Base-by-base conservation (phyloP, 768 basidiomycete genomes). In the Glaciozyma antarctica region DNA sequence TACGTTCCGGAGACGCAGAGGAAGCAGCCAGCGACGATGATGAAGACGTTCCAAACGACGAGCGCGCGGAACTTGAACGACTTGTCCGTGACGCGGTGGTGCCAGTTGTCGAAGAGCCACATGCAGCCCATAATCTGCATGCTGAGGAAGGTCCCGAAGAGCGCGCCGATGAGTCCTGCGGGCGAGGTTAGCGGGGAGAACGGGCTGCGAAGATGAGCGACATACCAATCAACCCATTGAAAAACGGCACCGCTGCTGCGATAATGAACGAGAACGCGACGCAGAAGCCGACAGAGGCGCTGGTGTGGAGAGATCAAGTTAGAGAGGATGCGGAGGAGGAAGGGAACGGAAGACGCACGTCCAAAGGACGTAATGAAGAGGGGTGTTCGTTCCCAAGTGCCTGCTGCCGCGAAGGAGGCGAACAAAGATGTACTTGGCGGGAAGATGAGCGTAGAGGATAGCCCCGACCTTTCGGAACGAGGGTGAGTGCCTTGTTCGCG, bases 371-470 rank as follows among this genome's bases (percentile, higher is more conserved):
- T 69, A 74, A 63, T 74, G 73, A 1, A 56, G 60, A 5, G 21
- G 21, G 30, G 68, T 67, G 22, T 61, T 64, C 16, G 43, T 34
- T 41, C 69, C 68, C 0, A 74, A 43, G 62, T 74, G 73, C 22
- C 30, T 41, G 8, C 65, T 66, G 49, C 66, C 58, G 44, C 72
- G 70, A 21, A 73, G 65, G 38, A 55, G 22, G 6, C 71, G 68
- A 22, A 74, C 72, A 34, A 74, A 73, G 51, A 69, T 54, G 64
- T 64, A 74, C 62, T 73, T 72, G 60, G 61, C 58, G 19, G 73
- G 67, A 21, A 67, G 32, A n/a, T 66, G 66, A 5, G 64, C 30
- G 62, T 71, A 70, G 24, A 61, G 58, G 28, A 51, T 13, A 22
- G 47, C 21, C 1, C 47, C n/a, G 7, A 52, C 32, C 44, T 60